Percentiles rank a stretch among this genome's conserved stretches.
These are phyloP conservation scores for Penicillium olsonii DNA, from an alignment of 2,329 filamentous ascomycete species.

Conservation along the genomic window DNA sequence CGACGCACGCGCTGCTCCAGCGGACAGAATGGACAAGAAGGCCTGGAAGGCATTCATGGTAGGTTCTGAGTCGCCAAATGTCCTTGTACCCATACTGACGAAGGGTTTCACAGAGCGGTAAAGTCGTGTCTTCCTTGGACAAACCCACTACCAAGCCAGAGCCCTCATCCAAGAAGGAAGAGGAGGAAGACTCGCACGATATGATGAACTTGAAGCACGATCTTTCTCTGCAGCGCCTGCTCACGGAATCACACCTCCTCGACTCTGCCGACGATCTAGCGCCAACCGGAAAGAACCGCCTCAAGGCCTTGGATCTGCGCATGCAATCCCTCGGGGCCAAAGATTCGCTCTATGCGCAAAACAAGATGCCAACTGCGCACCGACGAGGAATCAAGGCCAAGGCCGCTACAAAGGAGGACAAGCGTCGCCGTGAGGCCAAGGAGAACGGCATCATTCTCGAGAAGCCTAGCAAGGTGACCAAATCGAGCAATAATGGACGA, in stretches of 20 bases:
- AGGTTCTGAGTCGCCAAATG: constrained; percentile 15
- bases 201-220: constrained; percentile 80
- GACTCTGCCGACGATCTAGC: constrained; percentile 58
- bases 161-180: constrained; percentile 32
- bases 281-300: constrained; percentile 69
- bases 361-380: constrained; percentile 85
- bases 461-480: constrained; percentile 44
- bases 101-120: constrained; percentile 36
- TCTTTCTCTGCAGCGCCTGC: constrained; percentile 83
- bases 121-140: constrained; percentile 47
- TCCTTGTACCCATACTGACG: constrained; percentile 7
- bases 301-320: constrained; percentile 80
- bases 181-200: constrained; percentile 62
- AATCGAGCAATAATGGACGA: constrained; percentile 39
- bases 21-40: constrained; percentile 60
- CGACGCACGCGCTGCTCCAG: constrained; percentile 43
- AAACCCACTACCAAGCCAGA: constrained; percentile 17
- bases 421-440: constrained; percentile 73
- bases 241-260: constrained; percentile 89
- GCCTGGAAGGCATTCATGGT: constrained; percentile 82
- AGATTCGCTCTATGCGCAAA: constrained; percentile 70
- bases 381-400: constrained; percentile 81
- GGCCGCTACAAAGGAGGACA: constrained; percentile 64
- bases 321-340: constrained; percentile 81
- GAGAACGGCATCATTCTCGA: constrained; percentile 93